These are phyloP conservation scores for Boletus rufocinnamomeus DNA, from an alignment of 768 basidiomycete species.

Conservation along the genomic window DNA sequence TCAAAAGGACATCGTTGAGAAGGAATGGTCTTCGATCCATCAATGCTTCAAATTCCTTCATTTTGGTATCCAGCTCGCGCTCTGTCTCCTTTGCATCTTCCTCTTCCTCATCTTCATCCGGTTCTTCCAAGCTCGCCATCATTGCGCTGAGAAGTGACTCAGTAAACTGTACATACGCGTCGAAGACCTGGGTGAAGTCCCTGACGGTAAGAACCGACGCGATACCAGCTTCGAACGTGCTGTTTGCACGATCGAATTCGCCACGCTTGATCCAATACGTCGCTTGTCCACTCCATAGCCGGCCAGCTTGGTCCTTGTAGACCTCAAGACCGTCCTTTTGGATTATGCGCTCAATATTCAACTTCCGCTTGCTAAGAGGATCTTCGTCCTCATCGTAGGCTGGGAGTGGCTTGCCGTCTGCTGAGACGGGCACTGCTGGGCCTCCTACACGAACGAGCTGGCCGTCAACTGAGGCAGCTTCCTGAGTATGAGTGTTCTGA, in stretches of 20 bases:
- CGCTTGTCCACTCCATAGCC: conserved; percentile 93
- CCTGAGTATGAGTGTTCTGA: conserved; percentile 30
- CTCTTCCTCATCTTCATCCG: conserved; percentile 77
- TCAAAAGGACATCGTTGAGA: conserved; percentile 90
- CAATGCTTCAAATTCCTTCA: conserved; percentile 91
- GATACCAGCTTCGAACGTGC: conserved; percentile 87
- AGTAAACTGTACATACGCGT: conserved; percentile 92
- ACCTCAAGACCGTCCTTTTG: conserved; percentile 81
- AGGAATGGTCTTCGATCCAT: conserved; percentile 96
- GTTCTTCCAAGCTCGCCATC: conserved; percentile 81
- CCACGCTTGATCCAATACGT: conserved; percentile 98
- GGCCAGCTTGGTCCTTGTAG: conserved; percentile 96
- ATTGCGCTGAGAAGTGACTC: conserved; percentile 87
- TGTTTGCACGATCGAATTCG: conserved; percentile 89
- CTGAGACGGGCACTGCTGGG: conserved; percentile 53
- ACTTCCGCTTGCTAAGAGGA: conserved; percentile 60
- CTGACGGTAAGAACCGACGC: conserved; percentile 85
- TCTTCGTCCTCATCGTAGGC: conserved; percentile 85
- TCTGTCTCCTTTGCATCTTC: conserved; percentile 78
- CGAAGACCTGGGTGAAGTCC: conserved; percentile 98
- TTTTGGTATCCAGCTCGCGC: conserved; percentile 78
- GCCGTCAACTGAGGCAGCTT: conserved; percentile 53
- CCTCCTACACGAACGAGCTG: conserved; percentile 73
- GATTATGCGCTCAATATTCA: conserved; percentile 88
- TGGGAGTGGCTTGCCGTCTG: conserved; percentile 50